Conservation (phyloP, 2,329 filamentous ascomycete species). For the Harringtonia aguacate region DNA sequence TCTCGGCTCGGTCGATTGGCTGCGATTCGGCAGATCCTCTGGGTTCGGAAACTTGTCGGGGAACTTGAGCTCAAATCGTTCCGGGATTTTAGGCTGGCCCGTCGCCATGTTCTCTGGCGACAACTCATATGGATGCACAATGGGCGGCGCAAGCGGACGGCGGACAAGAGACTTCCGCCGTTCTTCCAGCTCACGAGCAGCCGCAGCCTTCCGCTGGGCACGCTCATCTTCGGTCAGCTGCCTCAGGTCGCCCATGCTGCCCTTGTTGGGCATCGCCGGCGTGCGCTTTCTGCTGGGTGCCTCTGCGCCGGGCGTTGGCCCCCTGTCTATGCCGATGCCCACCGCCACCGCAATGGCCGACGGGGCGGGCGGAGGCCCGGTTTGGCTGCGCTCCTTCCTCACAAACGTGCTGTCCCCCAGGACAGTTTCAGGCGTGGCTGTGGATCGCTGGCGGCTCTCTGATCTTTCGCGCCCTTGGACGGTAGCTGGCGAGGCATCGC, state of each 20-base stretch:
- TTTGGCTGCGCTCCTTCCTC: conserved; percentile 18
- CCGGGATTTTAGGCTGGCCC: conserved; percentile 14
- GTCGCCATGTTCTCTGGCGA: background rate
- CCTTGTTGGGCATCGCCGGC: conserved; percentile 24
- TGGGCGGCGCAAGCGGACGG: conserved; percentile 67
- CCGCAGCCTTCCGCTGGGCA: conserved; percentile 59
- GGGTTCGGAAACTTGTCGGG: conserved; percentile 25
- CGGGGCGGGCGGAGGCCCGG: conserved; percentile 16
- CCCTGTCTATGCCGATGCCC: conserved; percentile 3
- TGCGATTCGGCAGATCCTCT: conserved; percentile 41
- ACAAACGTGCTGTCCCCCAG: background rate
- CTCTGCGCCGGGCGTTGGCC: conserved; percentile 19
- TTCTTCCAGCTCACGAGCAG: conserved; percentile 79
- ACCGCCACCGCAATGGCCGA: conserved; percentile 11
- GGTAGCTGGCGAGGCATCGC: conserved; percentile 13
- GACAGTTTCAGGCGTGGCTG: background rate
- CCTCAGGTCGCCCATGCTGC: conserved; percentile 35
- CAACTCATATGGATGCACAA: conserved; percentile 52
- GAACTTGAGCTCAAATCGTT: conserved; percentile 26
- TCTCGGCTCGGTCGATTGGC: conserved; percentile 54
- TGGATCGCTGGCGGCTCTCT: conserved; percentile 13
- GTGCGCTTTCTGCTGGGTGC: conserved; percentile 23
- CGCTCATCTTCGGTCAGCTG: conserved; percentile 45
- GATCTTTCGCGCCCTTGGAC: conserved; percentile 16
- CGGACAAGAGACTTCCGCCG: conserved; percentile 74